Evolutionary conservation across 208 protist species (phyloP), one percentile per base, ranked within the genome.

Genomic region (Acanthamoeba royreba): DNA sequence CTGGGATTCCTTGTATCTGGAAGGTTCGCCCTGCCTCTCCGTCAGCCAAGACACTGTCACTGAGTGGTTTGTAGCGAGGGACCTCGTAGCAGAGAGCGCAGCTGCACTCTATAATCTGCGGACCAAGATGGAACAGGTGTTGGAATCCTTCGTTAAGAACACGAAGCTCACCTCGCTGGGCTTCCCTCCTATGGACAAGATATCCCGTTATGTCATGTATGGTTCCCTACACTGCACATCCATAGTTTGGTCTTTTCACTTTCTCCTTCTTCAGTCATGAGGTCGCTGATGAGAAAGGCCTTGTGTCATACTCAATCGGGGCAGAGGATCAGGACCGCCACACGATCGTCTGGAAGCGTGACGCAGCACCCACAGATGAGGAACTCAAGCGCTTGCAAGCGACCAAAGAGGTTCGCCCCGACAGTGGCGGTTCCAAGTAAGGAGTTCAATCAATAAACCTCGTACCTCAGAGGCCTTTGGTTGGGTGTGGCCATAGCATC

Each of bases 171-270:
- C 38, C n/a, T 55, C 43, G 2, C 7, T 85, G 19, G 74, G 74
- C 22, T 85, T 85, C 28, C 74, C 74, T 46, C 74, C 74, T 13
- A 85, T 85, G 74, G 74, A 85, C 38, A 85, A 85, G 31, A 43
- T 85, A 4, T 85, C 17, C 31, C 74, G 74, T 43, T 85, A 85
- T 43, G 8, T 85, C n/a, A 38, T 85, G 74, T 85, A 49, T 43
- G 74, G 19, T 0, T 38, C 0, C 22, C 40, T 1, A 31, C 45
- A 8, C 55, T 1, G n/a, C 61, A 11, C 5, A 28, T 25, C 19
- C 52, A 25, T 1, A 58, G 2, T 77, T 9, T 52, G 38, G 38
- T 22, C 13, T 72, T 19, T 19, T 25, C 49, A 25, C 49, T 25
- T 19, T 19, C 49, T 55, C 49, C 19, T 9, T 9, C 49, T 8